Percentiles rank a stretch among this genome's conserved stretches.
phyloP scores from a whole-genome alignment of 352 stramenopile genomes.

The Globisporangium abappressorium region DNA sequence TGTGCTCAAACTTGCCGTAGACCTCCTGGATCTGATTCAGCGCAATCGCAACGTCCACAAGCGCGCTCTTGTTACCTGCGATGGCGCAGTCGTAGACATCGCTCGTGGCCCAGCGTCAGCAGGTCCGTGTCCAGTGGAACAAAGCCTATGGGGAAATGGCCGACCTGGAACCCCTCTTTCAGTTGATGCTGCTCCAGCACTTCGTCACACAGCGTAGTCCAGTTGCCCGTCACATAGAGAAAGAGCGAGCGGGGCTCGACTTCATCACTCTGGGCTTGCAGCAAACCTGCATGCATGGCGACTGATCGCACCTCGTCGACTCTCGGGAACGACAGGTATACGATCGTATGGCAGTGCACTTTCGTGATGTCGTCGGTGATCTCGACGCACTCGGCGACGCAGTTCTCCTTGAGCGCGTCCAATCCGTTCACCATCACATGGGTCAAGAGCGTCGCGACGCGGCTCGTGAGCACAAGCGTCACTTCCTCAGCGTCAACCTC shows the following conservation, averaged over 20 bases:
- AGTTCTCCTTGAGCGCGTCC: slow-evolving; percentile 28
- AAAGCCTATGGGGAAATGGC: slow-evolving; percentile 45
- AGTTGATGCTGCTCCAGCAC: slow-evolving; percentile 34
- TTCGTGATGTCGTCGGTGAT: slow-evolving; percentile 43
- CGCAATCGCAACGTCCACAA: slow-evolving; percentile 47
- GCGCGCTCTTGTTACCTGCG: slow-evolving; percentile 38
- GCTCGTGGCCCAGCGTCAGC: slow-evolving; percentile 52
- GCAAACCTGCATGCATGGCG: slow-evolving; percentile 36
- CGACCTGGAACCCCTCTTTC: slow-evolving; percentile 36
- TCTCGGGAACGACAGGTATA: slow-evolving; percentile 45
- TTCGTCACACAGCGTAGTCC: slow-evolving; percentile 51
- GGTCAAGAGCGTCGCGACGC: slow-evolving; percentile 52
- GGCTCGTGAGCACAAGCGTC: slow-evolving; percentile 53
- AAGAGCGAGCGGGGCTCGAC: slow-evolving; percentile 19
- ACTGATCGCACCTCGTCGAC: slow-evolving; percentile 47
- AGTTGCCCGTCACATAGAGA: slow-evolving; percentile 44
- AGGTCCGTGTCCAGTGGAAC: slow-evolving; percentile 60
- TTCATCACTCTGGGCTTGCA: slow-evolving; percentile 23
- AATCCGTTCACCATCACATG: slow-evolving; percentile 56
- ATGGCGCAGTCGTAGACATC: slow-evolving; percentile 50
- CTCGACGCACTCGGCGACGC: slow-evolving; percentile 54
- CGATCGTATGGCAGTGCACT: slow-evolving; percentile 27
- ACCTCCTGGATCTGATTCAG: slow-evolving; percentile 52
- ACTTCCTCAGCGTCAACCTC: slow-evolving; percentile 30
- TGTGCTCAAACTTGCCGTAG: slow-evolving; percentile 55